Conservation (phyloP, 305 asterid genomes). For the Ajuga reptans region DNA sequence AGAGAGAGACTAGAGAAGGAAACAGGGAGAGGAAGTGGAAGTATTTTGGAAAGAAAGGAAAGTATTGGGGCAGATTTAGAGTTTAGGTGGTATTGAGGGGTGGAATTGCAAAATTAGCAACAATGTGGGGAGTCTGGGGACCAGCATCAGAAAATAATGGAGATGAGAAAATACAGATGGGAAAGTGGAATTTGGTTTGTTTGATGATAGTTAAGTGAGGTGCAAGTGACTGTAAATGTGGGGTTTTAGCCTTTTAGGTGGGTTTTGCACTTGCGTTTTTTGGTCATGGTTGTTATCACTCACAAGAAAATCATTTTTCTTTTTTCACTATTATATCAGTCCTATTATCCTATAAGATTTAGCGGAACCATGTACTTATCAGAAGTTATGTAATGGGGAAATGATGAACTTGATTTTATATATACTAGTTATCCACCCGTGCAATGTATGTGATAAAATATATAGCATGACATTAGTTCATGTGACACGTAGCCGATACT, state of each 20-base stretch:
- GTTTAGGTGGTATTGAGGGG: not conserved
- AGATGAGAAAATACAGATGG: constrained; percentile 11
- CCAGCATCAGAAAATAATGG: constrained; percentile 11
- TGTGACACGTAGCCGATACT: too few species aligned
- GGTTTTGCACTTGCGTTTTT: not conserved
- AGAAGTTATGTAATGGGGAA: too few species aligned
- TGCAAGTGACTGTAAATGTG: constrained; percentile 24
- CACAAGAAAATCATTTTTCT: not conserved
- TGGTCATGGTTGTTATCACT: constrained; percentile 8
- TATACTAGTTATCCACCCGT: too few species aligned
- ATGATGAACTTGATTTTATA: too few species aligned
- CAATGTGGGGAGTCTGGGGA: not conserved
- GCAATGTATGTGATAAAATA: too few species aligned
- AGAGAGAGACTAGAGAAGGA: not conserved
- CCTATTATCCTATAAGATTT: too few species aligned
- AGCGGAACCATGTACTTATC: too few species aligned
- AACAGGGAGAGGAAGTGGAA: not conserved
- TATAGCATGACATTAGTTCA: too few species aligned
- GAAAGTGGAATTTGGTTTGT: not conserved
- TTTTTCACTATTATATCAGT: too few species aligned
- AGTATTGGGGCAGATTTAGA: not conserved
- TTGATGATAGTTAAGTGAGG: constrained; percentile 19
- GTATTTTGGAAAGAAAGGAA: not conserved
- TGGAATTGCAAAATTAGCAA: not conserved
- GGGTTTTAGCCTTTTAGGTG: too few species aligned